Base-by-base conservation (phyloP, 805 yeast genomes). In the Schwanniomyces yamadae region DNA sequence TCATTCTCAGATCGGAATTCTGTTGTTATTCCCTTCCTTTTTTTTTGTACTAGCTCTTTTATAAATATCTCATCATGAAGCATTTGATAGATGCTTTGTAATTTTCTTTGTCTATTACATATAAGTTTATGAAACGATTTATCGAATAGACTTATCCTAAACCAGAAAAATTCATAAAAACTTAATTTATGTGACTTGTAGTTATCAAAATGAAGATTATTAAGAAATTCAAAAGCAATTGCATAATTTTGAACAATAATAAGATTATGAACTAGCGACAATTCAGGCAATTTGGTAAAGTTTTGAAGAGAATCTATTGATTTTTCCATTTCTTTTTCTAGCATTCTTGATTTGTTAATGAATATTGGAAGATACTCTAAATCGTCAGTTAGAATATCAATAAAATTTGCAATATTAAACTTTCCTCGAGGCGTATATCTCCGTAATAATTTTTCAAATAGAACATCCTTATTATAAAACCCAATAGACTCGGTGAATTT, bases 151-250 rank as follows among this genome's bases (percentile, higher is more conserved):
- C 52, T 44, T 12, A 48, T 21, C 26, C 42, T 39, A 28, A 52
- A 47, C 53, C 57, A 54, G 19, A 52, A 38, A 22, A 28, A 28
- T 36, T 54, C 59, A 13, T 38, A 31, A 4, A 16, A 12, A 24
- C 14, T 20, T 15, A 21, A 15, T 11, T 12, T 19, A 9, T n/a
- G n/a, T 9, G 29, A 11, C 14, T 22, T 11, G 12, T 23, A 16
- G 4, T 29, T 17, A n/a, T 34, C n/a, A n/a, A n/a, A n/a, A n/a
- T n/a, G 21, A 13, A 33, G 25, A 5, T 37, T 19, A 16, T 37
- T 32, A 19, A 46, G 29, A 16, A 30, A 41, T 10, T 22, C 22
- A 5, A 49, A 37, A 1, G 50, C 57, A 6, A 51, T 12, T 25
- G 37, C 37, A 26, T 31, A 45, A 26, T 49, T 48, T 14, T 42